Evolutionary conservation across 2,329 filamentous ascomycete genomes (phyloP), one percentile per base, ranked within the genome.

Genomic region (Cordyceps cicadae): DNA sequence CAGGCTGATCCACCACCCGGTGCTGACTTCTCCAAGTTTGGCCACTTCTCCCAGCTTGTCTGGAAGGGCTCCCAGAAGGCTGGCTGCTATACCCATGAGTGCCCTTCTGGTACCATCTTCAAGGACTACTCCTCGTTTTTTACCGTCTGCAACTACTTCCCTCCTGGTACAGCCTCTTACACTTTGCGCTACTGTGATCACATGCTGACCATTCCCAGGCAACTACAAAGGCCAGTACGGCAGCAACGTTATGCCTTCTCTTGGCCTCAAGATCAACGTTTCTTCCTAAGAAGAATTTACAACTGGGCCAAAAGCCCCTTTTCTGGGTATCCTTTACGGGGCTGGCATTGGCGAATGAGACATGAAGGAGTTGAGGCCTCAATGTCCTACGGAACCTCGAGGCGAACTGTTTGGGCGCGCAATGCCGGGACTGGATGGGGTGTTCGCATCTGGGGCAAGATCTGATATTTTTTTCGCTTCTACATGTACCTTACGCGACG

Each of bases 121-220:
- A 73, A 85, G 77, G 24, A 24, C 24, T n/a, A 43, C 14, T 80
- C 79, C 43, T 75, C 85, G n/a, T 86, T 83, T 76, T 91, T 85
- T 79, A 92, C 89, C 34, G 90, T 95, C 69, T 96, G 91, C 87
- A 93, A 96, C 82, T 96, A 96, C 79, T 78, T 76, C 66, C 81
- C 85, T 63, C 77, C 85, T 64, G 91, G 90, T 89, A 84, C 74
- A 84, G 53, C n/a, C 32, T 46, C 2, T 29, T 39, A 17, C n/a
- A 5, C 19, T 37, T 26, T 15, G 41, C 9, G 9, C 29, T 26
- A 11, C 29, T 5, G 5, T 14, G 29, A 39, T n/a, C 12, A n/a
- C 12, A 49, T 39, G 62, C 60, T 70, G 65, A 69, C 52, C 46
- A 4, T 48, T 32, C 0, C 32, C 15, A 81, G 81, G 82, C 66